Evolutionary conservation across 257 asterid genomes (phyloP), one percentile per base, ranked within the genome.

Genomic region (Solanum verrucosum): DNA sequence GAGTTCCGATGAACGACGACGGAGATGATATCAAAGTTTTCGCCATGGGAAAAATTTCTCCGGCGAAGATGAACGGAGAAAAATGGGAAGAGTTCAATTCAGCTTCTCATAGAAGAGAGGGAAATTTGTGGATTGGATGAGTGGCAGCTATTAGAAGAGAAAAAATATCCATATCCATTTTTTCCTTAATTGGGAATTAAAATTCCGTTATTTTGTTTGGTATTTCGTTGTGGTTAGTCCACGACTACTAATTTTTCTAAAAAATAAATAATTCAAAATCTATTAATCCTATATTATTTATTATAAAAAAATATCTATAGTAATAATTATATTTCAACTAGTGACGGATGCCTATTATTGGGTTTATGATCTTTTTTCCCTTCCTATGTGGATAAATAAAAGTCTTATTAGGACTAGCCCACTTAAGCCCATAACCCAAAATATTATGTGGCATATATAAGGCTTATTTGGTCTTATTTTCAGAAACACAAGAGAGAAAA

Each of bases 11-110:
- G 86, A 95, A 90, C 6, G 93, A 90, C 3, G 93, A 90, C 6
- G 96, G 97, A 68, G 98, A 95, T 35, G 98, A 97, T 70, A 97
- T 92, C n/a, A 96, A 92, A n/a, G 94, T 87, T 93, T 96, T 93
- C 94, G 99, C 99, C 99, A 97, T 96, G 90, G 92, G 85, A 85
- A 11, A 18, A 9, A 7, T 31, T 16, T 7, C 33, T 27, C 40
- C n/a, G 90, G 38, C 31, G 71, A 65, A 31, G 74, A 68, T 5
- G 49, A 87, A 75, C 63, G 78, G 68, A 29, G 87, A 85, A 23
- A 42, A 4, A 63, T 60, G 74, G 65, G 65, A 56, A 85, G 84
- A 21, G 33, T 63, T n/a, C 31, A 23, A 74, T 16, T 84, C 42
- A 73, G 86, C 38, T 59, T 35, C 27, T 16, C 88, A 87, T 77